Evolutionary conservation across 1,284 basidiomycete species (phyloP).

Genomic region (Ceratobasidium sp.): DNA sequence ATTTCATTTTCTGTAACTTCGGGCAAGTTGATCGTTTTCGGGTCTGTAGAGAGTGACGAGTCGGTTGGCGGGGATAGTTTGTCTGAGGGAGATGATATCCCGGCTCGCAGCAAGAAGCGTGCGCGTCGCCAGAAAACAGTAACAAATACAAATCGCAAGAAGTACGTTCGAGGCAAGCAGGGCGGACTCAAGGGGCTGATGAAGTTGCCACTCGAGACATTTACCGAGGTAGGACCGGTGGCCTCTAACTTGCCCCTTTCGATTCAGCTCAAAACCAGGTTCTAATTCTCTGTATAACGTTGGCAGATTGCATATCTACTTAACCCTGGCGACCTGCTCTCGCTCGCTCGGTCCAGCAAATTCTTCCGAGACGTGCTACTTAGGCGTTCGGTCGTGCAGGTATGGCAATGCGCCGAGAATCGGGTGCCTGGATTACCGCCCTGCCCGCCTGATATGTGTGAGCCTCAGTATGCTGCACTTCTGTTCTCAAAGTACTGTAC

Average conservation of each 20-base stretch:
- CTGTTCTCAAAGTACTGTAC: conserved; percentile 8
- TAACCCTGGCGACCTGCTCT: conserved; percentile 3
- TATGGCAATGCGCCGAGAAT: background rate
- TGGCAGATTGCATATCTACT: background rate
- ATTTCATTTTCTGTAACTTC: too few relatives aligned
- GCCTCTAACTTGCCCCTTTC: background rate
- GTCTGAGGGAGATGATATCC: background rate
- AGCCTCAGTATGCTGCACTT: conserved; percentile 13
- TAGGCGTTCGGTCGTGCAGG: background rate
- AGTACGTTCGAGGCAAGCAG: background rate
- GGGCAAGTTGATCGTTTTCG: too few relatives aligned
- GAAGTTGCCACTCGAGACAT: conserved; percentile 8
- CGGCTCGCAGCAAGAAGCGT: background rate
- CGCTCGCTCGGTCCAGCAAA: conserved; percentile 6
- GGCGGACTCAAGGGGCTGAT: background rate
- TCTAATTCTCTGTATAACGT: background rate
- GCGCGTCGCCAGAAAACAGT: background rate
- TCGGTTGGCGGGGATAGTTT: background rate
- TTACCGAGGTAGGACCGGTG: background rate
- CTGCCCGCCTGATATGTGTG: background rate
- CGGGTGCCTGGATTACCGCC: background rate
- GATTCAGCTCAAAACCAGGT: too few relatives aligned
- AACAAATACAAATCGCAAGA: background rate
- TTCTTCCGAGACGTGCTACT: background rate
- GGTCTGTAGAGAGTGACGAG: too few relatives aligned